Base-by-base conservation (phyloP, 345 rosid species). In the Aquilaria sinensis region DNA sequence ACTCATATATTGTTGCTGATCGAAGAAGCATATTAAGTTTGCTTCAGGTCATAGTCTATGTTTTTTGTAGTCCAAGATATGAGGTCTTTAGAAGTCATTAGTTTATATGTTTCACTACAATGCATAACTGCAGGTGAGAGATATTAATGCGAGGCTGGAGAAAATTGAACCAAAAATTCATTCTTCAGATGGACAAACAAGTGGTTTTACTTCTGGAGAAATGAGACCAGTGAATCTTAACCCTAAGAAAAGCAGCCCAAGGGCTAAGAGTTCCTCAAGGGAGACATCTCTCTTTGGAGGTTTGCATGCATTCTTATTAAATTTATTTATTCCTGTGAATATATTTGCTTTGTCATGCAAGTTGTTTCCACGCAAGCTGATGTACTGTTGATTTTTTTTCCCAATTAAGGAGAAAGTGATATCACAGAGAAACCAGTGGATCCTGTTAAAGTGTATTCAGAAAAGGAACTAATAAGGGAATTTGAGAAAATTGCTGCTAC, bases 101-200 rank as follows among this genome's bases (percentile, higher is more conserved):
- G 23, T 23, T 23, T 23, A 23, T 45, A 51, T 43, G 48, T 51
- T 61, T 45, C 54, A 63, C 47, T 41, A 61, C n/a, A 50, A 14
- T 23, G 31, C 33, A 9, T 68, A 58, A 63, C 57, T 78, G 80
- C 85, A 94, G 99, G 75, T 94, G 60, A 94, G 85, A 79, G 97
- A 94, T 77, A 94, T 94, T 67, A 94, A 91, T 79, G 96, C 97
- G 48, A 88, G 97, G 62, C 73, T 94, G 56, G 99, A 91, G 80
- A 90, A 77, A 74, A 91, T 95, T 77, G 87, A 88, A 77, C 99
- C 96, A 12, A 84, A 77, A 62, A 67, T 73, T 61, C 86, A 78
- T 54, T 70, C 96, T 65, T 77, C 88, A 47, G 97, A 90, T 67
- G 76, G 84, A 61, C 77, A 75, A 49, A 63, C 67, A 34, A 69